phyloP scores from a whole-genome alignment of 108 stramenopile species.

The Thalassiosira profunda region DNA sequence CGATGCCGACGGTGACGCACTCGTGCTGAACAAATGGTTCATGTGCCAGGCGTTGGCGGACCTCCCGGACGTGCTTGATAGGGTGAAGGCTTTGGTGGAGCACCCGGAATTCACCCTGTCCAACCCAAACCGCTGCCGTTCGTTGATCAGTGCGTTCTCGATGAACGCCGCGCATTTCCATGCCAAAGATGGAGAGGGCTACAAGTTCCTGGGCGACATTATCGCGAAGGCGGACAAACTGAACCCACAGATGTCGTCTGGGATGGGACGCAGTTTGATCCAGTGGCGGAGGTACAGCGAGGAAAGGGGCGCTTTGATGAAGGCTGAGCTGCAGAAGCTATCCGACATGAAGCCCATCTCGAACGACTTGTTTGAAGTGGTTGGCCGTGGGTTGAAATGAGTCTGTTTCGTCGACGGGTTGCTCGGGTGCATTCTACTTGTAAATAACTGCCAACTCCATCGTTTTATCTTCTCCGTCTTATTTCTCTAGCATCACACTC shows the following conservation, averaged over 20 bases:
- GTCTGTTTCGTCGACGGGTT: no score
- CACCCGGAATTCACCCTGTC: slow-evolving; percentile 93
- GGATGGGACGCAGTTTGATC: slow-evolving; percentile 86
- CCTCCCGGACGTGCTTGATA: slow-evolving; percentile 70
- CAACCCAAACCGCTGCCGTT: slow-evolving; percentile 94
- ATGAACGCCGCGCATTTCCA: slow-evolving; percentile 91
- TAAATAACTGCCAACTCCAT: no score
- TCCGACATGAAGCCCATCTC: slow-evolving; percentile 58
- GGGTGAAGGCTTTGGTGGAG: slow-evolving; percentile 57
- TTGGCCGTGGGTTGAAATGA: slow-evolving; percentile 66
- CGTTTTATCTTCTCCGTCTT: no score
- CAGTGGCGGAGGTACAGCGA: slow-evolving; percentile 87
- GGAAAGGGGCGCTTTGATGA: slow-evolving; percentile 78
- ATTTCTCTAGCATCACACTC: no score
- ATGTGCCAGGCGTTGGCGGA: slow-evolving; percentile 81
- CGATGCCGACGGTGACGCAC: slow-evolving; percentile 83
- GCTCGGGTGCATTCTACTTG: no score
- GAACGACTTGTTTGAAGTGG: slow-evolving; percentile 90
- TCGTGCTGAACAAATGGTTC: slow-evolving; percentile 94
- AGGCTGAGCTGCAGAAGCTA: slow-evolving; percentile 73
- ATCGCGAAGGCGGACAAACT: slow-evolving; percentile 83
- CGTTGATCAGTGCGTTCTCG: slow-evolving; percentile 84
- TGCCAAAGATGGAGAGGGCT: slow-evolving; percentile 84
- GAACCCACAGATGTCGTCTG: slow-evolving; percentile 95
- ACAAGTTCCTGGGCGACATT: slow-evolving; percentile 87